A percentile compares a stretch with the other conserved stretches of the same genome.
These are phyloP conservation scores for Aquilaria yunnanensis DNA, from an alignment of 345 rosid genomes.

Conservation along the genomic window DNA sequence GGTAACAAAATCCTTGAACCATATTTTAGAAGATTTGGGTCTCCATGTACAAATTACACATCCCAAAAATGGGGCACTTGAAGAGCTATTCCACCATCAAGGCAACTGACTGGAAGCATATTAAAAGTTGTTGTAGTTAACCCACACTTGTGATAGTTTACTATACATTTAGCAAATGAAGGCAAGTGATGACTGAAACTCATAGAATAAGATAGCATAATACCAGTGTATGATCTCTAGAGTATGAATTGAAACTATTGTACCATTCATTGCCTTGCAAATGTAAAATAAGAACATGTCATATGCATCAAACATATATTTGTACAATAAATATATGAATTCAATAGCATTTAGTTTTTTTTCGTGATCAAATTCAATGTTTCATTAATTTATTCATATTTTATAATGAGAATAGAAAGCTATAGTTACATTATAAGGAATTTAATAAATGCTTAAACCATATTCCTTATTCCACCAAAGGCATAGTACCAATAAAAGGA, in stretches of 20 bases:
- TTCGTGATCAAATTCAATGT: conserved; percentile 1
- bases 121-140: conserved; percentile 87
- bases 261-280: conserved; percentile 81
- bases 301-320: conserved; percentile 10
- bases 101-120: conserved; percentile 93
- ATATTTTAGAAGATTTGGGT: background rate
- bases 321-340: conserved; percentile 2
- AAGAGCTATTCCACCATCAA: conserved; percentile 95
- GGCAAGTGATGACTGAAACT: background rate
- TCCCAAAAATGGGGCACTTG: conserved; percentile 45
- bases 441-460: conserved; percentile 1
- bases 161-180: conserved; percentile 15
- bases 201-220: conserved; percentile 11
- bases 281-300: conserved; percentile 5
- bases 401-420: too few relatives aligned
- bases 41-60: background rate
- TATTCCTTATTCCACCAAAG: conserved; percentile 12
- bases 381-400: background rate
- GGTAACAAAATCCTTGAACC: too few relatives aligned
- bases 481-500: conserved; percentile 21
- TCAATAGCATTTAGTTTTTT: background rate
- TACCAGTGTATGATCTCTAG: conserved; percentile 96
- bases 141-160: conserved; percentile 69
- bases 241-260: conserved; percentile 83
- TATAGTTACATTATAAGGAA: background rate